phyloP scores from a whole-genome alignment of 2,329 filamentous ascomycete genomes.

The Colletotrichum orchidophilum region DNA sequence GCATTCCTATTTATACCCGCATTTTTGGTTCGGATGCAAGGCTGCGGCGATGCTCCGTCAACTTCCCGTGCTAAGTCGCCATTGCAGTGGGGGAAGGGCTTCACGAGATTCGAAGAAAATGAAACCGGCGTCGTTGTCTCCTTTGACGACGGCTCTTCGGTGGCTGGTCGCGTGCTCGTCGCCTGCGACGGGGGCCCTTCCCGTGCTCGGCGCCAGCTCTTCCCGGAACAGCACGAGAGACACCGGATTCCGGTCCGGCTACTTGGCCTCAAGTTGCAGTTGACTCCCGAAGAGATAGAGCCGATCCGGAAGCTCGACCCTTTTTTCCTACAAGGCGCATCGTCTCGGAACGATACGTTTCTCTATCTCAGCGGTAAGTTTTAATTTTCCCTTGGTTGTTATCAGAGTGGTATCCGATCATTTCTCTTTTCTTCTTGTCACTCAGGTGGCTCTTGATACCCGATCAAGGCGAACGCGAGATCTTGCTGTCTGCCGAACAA shows the following conservation, averaged over 20 bases:
- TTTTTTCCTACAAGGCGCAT: constrained; percentile 63
- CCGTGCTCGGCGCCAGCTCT: constrained; percentile 48
- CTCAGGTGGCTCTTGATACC: not conserved
- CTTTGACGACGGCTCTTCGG: constrained; percentile 57
- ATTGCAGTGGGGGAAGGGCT: constrained; percentile 51
- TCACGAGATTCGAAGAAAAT: constrained; percentile 41
- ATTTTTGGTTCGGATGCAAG: not conserved
- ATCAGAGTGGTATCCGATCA: not conserved
- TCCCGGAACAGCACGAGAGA: constrained; percentile 45
- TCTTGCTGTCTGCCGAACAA: not conserved
- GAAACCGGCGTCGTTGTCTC: constrained; percentile 47
- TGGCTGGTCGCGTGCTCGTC: constrained; percentile 54
- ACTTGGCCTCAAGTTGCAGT: constrained; percentile 55
- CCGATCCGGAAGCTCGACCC: constrained; percentile 59
- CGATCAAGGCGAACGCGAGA: not conserved
- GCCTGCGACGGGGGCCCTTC: constrained; percentile 62
- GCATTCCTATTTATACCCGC: not conserved
- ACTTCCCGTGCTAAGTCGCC: not conserved
- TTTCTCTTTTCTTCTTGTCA: not conserved
- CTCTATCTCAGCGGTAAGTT: constrained; percentile 61
- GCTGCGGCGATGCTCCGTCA: not conserved
- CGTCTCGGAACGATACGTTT: constrained; percentile 60
- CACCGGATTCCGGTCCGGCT: constrained; percentile 57
- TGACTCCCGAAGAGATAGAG: constrained; percentile 50
- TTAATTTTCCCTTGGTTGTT: not conserved